Base-by-base conservation (phyloP, 495 filamentous ascomycete genomes). In the Xylaria scruposa region DNA sequence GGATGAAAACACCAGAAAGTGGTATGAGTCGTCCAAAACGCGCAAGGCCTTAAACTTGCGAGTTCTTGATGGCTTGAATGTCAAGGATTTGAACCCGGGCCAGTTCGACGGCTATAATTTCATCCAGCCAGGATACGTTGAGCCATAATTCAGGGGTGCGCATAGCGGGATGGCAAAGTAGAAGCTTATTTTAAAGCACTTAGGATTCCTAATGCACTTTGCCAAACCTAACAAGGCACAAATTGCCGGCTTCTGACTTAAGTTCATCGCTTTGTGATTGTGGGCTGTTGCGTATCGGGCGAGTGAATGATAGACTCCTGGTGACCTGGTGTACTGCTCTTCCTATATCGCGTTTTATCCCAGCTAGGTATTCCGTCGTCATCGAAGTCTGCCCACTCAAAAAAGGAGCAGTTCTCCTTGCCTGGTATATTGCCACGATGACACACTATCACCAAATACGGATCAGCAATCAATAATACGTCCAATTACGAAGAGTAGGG, bases 381-480 rank as follows among this genome's bases (percentile, higher is more conserved):
- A 76, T 96, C 91, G 79, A 98, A 97, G 69, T 91, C 88, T 1
- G 92, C 95, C 95, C 95, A 98, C 70, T 92, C 86, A 73, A 97
- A 97, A 74, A 92, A 97, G 0, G 86, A 83, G 73, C 94, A 97
- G 9, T 89, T 89, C 67, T 93, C 86, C 76, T 92, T 91, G 1
- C 91, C 93, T 0, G 92, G 92, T 17, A 89, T 86, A 75, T 90
- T 93, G 3, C 91, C 90, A 8, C 88, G 89, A 81, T 95, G 89
- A 72, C 96, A 99, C 90, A 93, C 70, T 71, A 51, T 31, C 24
- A 38, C 17, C 17, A 15, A 40, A 44, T 44, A 54, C 12, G 40
- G 62, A 26, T 31, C n/a, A 70, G 47, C 19, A 8, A 4, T 59
- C 62, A 8, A n/a, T 53, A 6, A 19, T 15, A 56, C 21, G 8